Conservation (phyloP, 768 basidiomycete genomes). For the Tubosaeta sp. region DNA sequence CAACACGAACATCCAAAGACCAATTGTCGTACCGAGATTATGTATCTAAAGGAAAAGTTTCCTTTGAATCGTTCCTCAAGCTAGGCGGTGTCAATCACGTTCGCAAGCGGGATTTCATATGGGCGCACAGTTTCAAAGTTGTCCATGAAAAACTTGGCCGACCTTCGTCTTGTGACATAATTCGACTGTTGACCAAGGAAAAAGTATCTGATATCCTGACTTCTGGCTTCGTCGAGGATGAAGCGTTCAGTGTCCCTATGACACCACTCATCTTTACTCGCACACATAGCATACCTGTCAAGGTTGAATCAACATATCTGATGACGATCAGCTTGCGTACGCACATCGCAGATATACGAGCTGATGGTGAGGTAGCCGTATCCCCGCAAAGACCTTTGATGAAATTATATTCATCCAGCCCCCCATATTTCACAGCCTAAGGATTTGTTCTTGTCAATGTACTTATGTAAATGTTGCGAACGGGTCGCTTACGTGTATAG, state of each 20-base stretch:
- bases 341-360: slow-evolving; percentile 62
- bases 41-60: slow-evolving; percentile 52
- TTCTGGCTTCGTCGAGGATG: slow-evolving; percentile 49
- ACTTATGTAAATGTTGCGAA: background rate
- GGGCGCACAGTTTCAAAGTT: slow-evolving; percentile 59
- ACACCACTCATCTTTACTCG: slow-evolving; percentile 52
- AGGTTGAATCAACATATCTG: background rate
- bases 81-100: slow-evolving; percentile 28
- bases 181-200: slow-evolving; percentile 58
- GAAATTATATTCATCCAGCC: slow-evolving; percentile 69
- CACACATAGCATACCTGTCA: slow-evolving; percentile 59
- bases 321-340: slow-evolving; percentile 15
- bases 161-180: slow-evolving; percentile 45
- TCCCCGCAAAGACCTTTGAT: slow-evolving; percentile 65
- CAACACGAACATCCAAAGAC: background rate
- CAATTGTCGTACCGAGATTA: slow-evolving; percentile 45
- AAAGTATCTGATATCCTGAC: slow-evolving; percentile 64
- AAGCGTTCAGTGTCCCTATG: slow-evolving; percentile 60
- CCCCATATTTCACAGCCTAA: slow-evolving; percentile 73
- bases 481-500: slow-evolving; percentile 41
- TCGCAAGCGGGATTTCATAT: background rate
- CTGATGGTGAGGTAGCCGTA: slow-evolving; percentile 68
- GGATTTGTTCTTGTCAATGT: background rate
- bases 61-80: slow-evolving; percentile 67
- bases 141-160: slow-evolving; percentile 62